phyloP scores from a whole-genome alignment of 139 green algal species.

The Chlamydomonas incerta region DNA sequence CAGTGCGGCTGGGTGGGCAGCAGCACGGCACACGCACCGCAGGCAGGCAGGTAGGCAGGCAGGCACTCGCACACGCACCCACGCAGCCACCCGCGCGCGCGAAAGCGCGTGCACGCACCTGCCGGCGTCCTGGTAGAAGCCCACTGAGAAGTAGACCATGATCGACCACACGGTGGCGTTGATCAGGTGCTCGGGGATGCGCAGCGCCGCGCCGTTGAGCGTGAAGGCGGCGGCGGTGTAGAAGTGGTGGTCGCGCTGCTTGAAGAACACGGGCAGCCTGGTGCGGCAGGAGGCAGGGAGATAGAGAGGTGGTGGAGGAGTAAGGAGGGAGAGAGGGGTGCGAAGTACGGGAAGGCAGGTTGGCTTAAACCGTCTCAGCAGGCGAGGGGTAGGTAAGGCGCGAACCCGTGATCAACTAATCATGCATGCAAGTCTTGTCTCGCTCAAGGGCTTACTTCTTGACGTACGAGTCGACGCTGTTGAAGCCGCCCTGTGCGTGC shows the following conservation, averaged over 20 bases:
- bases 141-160: constrained; percentile 76
- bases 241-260: constrained; percentile 82
- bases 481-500: constrained; percentile 1
- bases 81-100: not conserved
- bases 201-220: constrained; percentile 36
- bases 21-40: too few relatives aligned
- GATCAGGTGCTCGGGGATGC: constrained; percentile 69
- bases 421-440: too few relatives aligned
- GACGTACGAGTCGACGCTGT: not conserved
- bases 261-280: constrained; percentile 78
- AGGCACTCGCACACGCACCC: not conserved
- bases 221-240: constrained; percentile 63
- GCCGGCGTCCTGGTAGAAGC: constrained; percentile 48
- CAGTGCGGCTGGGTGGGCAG: too few relatives aligned
- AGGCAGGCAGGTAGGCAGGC: too few relatives aligned
- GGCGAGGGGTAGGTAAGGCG: too few relatives aligned
- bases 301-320: too few relatives aligned
- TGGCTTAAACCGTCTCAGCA: too few relatives aligned
- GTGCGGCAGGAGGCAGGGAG: too few relatives aligned
- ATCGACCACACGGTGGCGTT: constrained; percentile 65
- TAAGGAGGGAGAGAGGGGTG: too few relatives aligned
- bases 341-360: too few relatives aligned
- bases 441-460: too few relatives aligned
- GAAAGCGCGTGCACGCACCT: not conserved
- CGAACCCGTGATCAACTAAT: too few relatives aligned